Evolutionary conservation across 306 rosid species (phyloP).

Genomic region (Adenanthera pavonina): DNA sequence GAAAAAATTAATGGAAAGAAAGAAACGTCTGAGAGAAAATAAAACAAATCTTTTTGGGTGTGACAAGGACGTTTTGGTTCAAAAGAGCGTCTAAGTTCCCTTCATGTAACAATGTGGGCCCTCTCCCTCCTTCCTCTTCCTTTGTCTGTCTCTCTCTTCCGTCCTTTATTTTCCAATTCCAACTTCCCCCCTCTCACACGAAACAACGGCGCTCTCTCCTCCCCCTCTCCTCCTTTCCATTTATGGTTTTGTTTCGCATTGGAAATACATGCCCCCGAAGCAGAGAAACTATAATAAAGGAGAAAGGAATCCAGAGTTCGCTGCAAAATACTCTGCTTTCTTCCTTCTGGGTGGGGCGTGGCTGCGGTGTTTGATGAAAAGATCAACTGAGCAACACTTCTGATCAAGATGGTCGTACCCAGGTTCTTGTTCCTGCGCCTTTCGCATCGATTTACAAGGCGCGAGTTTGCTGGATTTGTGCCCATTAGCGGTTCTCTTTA

Average conservation of each 20-base stretch:
- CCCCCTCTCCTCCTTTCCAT: slow-evolving; percentile 20
- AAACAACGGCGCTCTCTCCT: slow-evolving; percentile 74
- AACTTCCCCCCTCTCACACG: slow-evolving; percentile 42
- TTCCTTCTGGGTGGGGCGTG: slow-evolving; percentile 10
- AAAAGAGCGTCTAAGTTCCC: slow-evolving; percentile 95
- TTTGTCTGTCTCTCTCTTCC: slow-evolving; percentile 19
- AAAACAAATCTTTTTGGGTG: slow-evolving; percentile 56
- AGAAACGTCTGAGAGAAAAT: slow-evolving; percentile 34
- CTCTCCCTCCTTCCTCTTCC: slow-evolving; percentile 39
- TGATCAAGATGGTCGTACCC: slow-evolving; percentile 26
- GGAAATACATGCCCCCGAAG: slow-evolving; percentile 22
- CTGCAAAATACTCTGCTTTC: not conserved
- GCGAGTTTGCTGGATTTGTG: slow-evolving; percentile 39
- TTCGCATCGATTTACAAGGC: slow-evolving; percentile 42
- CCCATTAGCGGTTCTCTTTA: not conserved
- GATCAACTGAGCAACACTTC: not conserved
- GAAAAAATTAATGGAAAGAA: slow-evolving; percentile 5
- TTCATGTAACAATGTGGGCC: slow-evolving; percentile 78
- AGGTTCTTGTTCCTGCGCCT: slow-evolving; percentile 37
- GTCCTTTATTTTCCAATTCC: slow-evolving; percentile 42
- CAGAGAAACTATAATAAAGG: not conserved
- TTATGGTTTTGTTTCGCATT: slow-evolving; percentile 44
- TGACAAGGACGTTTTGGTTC: slow-evolving; percentile 70
- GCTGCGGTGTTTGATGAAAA: slow-evolving; percentile 8
- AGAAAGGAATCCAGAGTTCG: slow-evolving; percentile 23